phyloP scores from a whole-genome alignment of 2,329 filamentous ascomycete species.

The Ascochyta rabiei region DNA sequence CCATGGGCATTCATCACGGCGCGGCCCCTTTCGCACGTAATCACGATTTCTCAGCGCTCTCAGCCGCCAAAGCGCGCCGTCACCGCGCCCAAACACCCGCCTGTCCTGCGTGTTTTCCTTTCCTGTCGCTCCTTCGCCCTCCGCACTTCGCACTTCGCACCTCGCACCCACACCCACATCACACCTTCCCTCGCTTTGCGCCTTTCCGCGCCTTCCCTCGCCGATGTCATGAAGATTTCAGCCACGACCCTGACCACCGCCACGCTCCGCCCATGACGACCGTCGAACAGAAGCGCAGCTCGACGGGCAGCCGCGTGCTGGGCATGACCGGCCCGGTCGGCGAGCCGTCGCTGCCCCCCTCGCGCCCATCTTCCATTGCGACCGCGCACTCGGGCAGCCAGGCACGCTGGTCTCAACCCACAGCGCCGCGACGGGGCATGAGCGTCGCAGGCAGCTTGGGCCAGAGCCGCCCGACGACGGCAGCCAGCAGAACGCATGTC shows the following conservation, averaged over 20 bases:
- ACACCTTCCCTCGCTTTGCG: slow-evolving; percentile 14
- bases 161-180: too few species aligned
- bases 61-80: slow-evolving; percentile 11
- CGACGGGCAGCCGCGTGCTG: slow-evolving; percentile 43
- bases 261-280: slow-evolving; percentile 43
- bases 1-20: background rate
- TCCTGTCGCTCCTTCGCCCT: slow-evolving; percentile 26
- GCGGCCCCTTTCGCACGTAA: slow-evolving; percentile 12
- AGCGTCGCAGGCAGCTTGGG: slow-evolving; percentile 53
- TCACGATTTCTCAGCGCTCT: slow-evolving; percentile 7
- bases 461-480: slow-evolving; percentile 62
- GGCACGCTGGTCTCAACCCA: slow-evolving; percentile 60
- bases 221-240: slow-evolving; percentile 44
- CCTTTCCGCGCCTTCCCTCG: slow-evolving; percentile 1
- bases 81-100: slow-evolving; percentile 8
- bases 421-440: slow-evolving; percentile 60
- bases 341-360: slow-evolving; percentile 56
- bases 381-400: slow-evolving; percentile 48
- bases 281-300: slow-evolving; percentile 39
- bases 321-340: slow-evolving; percentile 55
- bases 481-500: slow-evolving; percentile 83
- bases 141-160: too few species aligned
- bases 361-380: slow-evolving; percentile 52
- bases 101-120: slow-evolving; percentile 21
- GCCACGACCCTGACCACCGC: slow-evolving; percentile 34